Evolutionary conservation across 345 rosid genomes (phyloP).

Genomic region (Acer campestre): DNA sequence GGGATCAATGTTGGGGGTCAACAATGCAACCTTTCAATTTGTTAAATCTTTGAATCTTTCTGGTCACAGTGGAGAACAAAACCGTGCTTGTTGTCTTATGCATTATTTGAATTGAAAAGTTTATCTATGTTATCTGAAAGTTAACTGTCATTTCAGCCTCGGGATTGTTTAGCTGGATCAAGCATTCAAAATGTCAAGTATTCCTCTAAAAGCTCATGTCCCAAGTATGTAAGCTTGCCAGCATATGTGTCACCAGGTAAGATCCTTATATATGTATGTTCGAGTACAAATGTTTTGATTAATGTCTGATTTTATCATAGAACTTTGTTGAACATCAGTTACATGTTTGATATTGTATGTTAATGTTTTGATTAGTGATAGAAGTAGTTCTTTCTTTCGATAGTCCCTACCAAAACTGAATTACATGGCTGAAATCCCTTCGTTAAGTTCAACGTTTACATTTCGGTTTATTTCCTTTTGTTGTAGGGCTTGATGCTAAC

Average conservation of each 20-base stretch:
- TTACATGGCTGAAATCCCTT: not conserved
- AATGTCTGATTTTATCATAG: not conserved
- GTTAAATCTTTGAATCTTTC: not conserved
- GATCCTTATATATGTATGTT: constrained; percentile 14
- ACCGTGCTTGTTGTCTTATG: not conserved
- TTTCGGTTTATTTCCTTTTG: not conserved
- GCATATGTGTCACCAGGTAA: constrained; percentile 56
- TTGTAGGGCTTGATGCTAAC: constrained; percentile 25
- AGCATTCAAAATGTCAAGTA: constrained; percentile 24
- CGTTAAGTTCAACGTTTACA: not conserved
- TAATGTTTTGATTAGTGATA: no score
- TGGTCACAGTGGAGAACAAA: not conserved
- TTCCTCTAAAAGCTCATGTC: constrained; percentile 63
- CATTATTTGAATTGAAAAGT: not conserved
- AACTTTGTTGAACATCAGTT: not conserved
- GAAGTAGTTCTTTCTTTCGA: no score
- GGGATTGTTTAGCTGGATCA: constrained; percentile 53
- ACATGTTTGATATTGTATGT: not conserved
- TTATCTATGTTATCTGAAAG: constrained; percentile 22
- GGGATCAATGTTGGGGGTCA: not conserved
- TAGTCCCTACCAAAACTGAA: not conserved
- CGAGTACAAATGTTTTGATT: not conserved
- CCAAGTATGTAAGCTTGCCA: constrained; percentile 82
- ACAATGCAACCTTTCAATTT: not conserved
- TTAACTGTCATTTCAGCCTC: constrained; percentile 52